phyloP scores from a whole-genome alignment of 345 rosid species.

The Theobroma cacao region DNA sequence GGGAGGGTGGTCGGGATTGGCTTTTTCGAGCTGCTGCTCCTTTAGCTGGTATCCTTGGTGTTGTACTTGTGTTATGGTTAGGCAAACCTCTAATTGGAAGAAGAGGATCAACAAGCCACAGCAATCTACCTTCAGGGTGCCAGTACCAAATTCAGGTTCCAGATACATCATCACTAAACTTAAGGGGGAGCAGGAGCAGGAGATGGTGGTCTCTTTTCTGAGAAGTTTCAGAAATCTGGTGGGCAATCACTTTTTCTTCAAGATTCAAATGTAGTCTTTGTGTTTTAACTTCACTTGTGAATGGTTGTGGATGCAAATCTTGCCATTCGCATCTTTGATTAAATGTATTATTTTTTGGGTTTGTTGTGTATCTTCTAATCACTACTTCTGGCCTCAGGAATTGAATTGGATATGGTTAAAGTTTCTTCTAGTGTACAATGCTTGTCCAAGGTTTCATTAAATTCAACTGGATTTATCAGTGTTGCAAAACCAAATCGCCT shows the following conservation, averaged over 20 bases:
- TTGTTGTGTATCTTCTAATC: neutral
- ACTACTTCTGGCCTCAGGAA: neutral
- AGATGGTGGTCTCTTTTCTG: constrained; percentile 74
- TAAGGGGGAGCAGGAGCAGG: constrained; percentile 56
- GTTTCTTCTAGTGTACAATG: neutral
- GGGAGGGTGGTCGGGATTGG: constrained; percentile 60
- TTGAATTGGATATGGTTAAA: neutral
- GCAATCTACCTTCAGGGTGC: constrained; percentile 13
- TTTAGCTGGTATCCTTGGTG: constrained; percentile 17
- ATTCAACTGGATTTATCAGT: neutral
- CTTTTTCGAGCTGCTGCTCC: constrained; percentile 32
- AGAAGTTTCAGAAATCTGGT: neutral
- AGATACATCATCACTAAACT: constrained; percentile 20
- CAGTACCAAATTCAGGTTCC: constrained; percentile 22
- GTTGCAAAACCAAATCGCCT: neutral
- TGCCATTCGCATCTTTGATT: neutral
- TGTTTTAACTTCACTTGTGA: neutral
- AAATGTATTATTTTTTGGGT: neutral
- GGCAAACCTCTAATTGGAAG: constrained; percentile 45
- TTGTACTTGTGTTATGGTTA: constrained; percentile 59
- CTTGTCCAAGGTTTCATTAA: neutral
- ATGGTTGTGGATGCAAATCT: neutral
- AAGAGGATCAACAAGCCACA: constrained; percentile 27
- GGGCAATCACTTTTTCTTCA: neutral
- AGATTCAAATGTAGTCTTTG: neutral